Base-by-base conservation (phyloP, 768 basidiomycete species). In the Tulasnella sp. region DNA sequence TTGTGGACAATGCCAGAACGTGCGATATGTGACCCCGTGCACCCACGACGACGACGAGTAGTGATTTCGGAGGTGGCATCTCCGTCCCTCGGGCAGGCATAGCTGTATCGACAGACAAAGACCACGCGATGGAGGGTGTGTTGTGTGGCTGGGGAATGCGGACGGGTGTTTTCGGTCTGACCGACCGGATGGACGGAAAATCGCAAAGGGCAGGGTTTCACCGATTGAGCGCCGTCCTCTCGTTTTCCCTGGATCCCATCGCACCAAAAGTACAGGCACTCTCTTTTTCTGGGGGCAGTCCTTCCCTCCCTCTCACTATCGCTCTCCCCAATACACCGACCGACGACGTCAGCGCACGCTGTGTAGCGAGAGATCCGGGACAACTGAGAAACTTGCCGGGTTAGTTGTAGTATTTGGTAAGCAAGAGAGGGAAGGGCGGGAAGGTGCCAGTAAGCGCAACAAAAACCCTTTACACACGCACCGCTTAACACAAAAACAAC, bases 401-500 rank as follows among this genome's bases (percentile, higher is more conserved):
- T n/a, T 52, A 36, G 27, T 27, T 24, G 34, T 18, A 18, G 62
- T 36, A 36, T 68, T 68, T 68, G 62, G 62, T 68, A 68, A 68
- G 62, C 62, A 68, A 62, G 58, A 27, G 58, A n/a, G 39, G 10
- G 39, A 40, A 40, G 39, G 39, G 62, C 62, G 52, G 52, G 24
- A 52, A 52, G 52, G 52, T 52, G 52, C 52, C 44, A 44, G 44
- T 44, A 44, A 52, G 27, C 62, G 18, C 62, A 68, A 68, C 62
- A 68, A 68, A 68, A 68, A 68, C 62, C 62, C 62, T 68, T 68
- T 27, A 68, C 62, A 68, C 62, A 18, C 62, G 52, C 52, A 52
- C 62, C 62, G 62, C 62, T 68, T 68, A 68, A 68, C 62, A n/a
- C n/a, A n/a, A n/a, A n/a, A n/a, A n/a, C 62, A 36, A 68, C 62